These are phyloP conservation scores for Papiliotrema nemorosa DNA, from an alignment of 1,284 basidiomycete genomes.

Conservation along the genomic window DNA sequence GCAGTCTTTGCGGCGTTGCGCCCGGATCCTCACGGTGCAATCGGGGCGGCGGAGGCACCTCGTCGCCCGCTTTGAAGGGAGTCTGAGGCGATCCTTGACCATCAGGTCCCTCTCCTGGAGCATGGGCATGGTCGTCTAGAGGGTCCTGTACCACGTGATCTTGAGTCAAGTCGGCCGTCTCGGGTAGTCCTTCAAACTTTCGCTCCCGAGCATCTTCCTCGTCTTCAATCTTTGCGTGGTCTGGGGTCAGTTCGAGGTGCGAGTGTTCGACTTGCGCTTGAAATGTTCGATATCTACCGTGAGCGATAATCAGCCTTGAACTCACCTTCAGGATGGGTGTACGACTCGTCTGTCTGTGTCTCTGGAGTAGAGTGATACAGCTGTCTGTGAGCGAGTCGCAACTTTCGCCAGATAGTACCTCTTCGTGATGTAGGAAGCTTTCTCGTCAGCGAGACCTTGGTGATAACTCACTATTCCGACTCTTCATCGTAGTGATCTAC, in stretches of 20 bases:
- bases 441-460: not conserved
- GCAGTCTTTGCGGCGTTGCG: constrained; percentile 26
- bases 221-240: constrained; percentile 78
- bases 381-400: constrained; percentile 50
- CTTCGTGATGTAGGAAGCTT: constrained; percentile 86
- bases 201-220: constrained; percentile 63
- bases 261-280: constrained; percentile 20
- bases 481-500: constrained; percentile 51
- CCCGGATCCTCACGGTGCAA: constrained; percentile 21
- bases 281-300: constrained; percentile 44
- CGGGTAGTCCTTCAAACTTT: constrained; percentile 42
- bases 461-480: constrained; percentile 50
- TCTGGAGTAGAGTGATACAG: constrained; percentile 91
- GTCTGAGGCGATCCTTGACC: not conserved
- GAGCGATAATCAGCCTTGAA: constrained; percentile 4
- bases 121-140: constrained; percentile 42
- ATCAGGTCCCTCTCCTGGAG: constrained; percentile 33
- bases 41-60: constrained; percentile 17
- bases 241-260: constrained; percentile 59
- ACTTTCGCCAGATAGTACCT: constrained; percentile 41
- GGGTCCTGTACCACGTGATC: constrained; percentile 45
- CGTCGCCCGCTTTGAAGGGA: constrained; percentile 22
- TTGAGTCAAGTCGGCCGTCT: constrained; percentile 33
- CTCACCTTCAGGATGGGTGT: constrained; percentile 86
- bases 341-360: constrained; percentile 92